phyloP scores from a whole-genome alignment of 257 asterid species.

The Solanum dulcamara region DNA sequence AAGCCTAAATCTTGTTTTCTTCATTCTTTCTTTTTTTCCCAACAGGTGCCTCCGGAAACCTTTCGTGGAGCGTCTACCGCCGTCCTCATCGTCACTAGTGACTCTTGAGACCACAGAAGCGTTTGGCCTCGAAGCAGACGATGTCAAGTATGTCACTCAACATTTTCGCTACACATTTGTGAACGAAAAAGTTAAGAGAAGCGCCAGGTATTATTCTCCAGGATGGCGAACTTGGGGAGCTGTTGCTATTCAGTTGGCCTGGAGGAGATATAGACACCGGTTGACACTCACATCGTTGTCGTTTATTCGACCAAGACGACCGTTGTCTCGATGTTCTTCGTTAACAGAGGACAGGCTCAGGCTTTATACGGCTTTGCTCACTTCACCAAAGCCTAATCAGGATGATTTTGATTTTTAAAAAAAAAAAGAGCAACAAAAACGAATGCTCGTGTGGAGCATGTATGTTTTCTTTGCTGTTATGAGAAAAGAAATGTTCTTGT shows the following conservation, averaged over 20 bases:
- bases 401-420: conserved; percentile 67
- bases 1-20: not conserved
- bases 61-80: conserved; percentile 78
- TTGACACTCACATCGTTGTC: conserved; percentile 73
- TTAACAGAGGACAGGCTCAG: conserved; percentile 84
- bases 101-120: conserved; percentile 93
- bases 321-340: conserved; percentile 72
- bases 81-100: conserved; percentile 58
- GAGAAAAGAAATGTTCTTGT: not conserved
- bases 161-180: conserved; percentile 95
- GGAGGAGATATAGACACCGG: conserved; percentile 78
- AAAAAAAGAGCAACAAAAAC: not conserved
- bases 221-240: conserved; percentile 99
- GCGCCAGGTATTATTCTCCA: conserved; percentile 89
- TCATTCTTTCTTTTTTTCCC: not conserved
- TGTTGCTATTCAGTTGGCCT: conserved; percentile 87
- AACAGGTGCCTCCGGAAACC: conserved; percentile 63
- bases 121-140: conserved; percentile 82
- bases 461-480: not conserved
- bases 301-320: conserved; percentile 78
- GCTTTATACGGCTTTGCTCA: conserved; percentile 75
- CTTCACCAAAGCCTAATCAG: conserved; percentile 93
- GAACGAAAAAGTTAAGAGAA: conserved; percentile 77
- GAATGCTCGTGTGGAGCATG: not conserved
- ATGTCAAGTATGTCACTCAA: conserved; percentile 85